Base-by-base conservation (phyloP, 192 early-diverging fungal genomes). In the Umbelopsis sp. region DNA sequence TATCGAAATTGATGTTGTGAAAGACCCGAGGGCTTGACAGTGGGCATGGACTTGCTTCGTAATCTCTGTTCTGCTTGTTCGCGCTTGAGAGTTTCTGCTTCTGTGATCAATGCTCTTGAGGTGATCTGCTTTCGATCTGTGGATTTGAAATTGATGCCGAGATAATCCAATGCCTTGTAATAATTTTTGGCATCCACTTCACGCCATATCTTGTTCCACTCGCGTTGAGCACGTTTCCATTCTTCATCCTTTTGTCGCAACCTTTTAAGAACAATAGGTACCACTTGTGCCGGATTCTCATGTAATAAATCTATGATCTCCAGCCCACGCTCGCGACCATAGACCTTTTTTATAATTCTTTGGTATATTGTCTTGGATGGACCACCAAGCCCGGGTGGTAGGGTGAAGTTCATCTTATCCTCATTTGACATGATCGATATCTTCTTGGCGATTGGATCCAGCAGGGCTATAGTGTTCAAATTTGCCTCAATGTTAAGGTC, bases 161-260 rank as follows among this genome's bases (percentile, higher is more conserved):
- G 94, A 76, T 98, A 92, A 78, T 99, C 98, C 48, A 99, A 83
- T 11, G 97, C 88, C 49, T 94, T 94, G 77, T 94, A 93, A 80
- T 91, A 98, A 85, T 97, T 98, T 73, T 95, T 95, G 55, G 86
- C 72, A 49, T 99, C 96, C 41, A 90, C 83, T 71, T 98, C 97
- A 22, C 95, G 90, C 98, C 98, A 99, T 25, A 97, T 90, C 78
- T 97, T 96, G 83, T 95, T 94, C 89, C 90, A 96, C 68, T 97
- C 95, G 64, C 95, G 91, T 86, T 93, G 91, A 23, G 92, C 81
- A n/a, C 89, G 78, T 68, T 93, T 93, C 96, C 96, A 98, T 75
- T 98, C 97, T 79, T 99, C 97, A 77, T 98, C 95, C 77, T 99
- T 99, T 74, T 98, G 97, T 82, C 97, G 96, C 23, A 99, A 81